These are phyloP conservation scores for Capronia epimyces DNA, from an alignment of 2,329 filamentous ascomycete species.

Conservation along the genomic window DNA sequence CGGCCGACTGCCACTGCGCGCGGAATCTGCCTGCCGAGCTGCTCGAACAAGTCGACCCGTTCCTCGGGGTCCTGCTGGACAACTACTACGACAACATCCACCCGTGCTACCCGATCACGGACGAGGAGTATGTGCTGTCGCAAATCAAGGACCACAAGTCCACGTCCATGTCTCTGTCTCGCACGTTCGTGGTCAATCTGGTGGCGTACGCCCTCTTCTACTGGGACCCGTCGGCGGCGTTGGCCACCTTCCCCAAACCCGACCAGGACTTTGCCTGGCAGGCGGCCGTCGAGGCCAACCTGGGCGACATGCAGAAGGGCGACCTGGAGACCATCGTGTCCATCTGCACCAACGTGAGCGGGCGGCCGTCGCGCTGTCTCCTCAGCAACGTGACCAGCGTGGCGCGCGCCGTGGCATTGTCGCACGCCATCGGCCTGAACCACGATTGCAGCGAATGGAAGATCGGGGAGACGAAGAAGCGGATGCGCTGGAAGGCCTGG, in stretches of 20 bases:
- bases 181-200: conserved; percentile 52
- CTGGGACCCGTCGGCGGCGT: conserved; percentile 49
- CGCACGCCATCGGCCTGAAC: conserved; percentile 53
- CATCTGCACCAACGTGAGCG: conserved; percentile 55
- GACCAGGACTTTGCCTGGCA: conserved; percentile 60
- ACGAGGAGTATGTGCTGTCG: conserved; percentile 50
- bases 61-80: conserved; percentile 47
- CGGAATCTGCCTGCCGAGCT: conserved; percentile 52
- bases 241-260: conserved; percentile 47
- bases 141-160: conserved; percentile 46
- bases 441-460: conserved; percentile 52
- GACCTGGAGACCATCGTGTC: conserved; percentile 55
- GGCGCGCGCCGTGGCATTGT: conserved; percentile 50
- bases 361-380: conserved; percentile 42
- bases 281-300: conserved; percentile 54
- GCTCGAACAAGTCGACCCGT: conserved; percentile 54
- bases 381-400: conserved; percentile 48
- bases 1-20: conserved; percentile 40
- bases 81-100: conserved; percentile 54
- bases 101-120: conserved; percentile 57
- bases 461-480: conserved; percentile 47
- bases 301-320: conserved; percentile 52
- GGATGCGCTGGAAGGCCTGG: conserved; percentile 49
- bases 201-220: conserved; percentile 56
- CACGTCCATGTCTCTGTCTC: conserved; percentile 40